phyloP scores from a whole-genome alignment of 768 basidiomycete species.

The Lactarius indigo region DNA sequence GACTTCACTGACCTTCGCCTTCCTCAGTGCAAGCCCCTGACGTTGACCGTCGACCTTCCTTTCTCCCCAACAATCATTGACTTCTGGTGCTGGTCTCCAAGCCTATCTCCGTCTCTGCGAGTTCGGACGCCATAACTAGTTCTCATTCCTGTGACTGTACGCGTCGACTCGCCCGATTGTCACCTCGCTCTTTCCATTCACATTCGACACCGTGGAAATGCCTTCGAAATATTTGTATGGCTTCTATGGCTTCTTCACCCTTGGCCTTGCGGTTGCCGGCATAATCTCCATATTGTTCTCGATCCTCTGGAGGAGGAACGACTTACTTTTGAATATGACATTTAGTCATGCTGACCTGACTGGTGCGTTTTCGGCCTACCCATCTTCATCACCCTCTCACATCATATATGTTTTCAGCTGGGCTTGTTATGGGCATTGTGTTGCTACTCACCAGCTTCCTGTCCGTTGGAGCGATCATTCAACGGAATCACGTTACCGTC shows the following conservation, averaged over 20 bases:
- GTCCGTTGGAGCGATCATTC: constrained; percentile 68
- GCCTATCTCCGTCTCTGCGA: background rate
- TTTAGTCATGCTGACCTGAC: constrained; percentile 54
- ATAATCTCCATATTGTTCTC: constrained; percentile 62
- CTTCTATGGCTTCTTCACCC: constrained; percentile 69
- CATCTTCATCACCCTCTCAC: background rate
- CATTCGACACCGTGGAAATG: constrained; percentile 43
- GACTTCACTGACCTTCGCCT: constrained; percentile 34
- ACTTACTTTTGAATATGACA: constrained; percentile 73
- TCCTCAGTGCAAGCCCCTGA: constrained; percentile 27
- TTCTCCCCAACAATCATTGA: constrained; percentile 8
- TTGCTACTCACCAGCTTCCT: constrained; percentile 65
- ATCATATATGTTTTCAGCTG: constrained; percentile 44
- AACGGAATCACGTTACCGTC: constrained; percentile 62
- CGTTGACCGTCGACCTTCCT: constrained; percentile 19
- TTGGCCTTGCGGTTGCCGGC: constrained; percentile 69
- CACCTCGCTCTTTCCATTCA: background rate
- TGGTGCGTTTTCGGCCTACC: constrained; percentile 40
- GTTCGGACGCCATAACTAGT: background rate
- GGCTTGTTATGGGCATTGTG: constrained; percentile 61
- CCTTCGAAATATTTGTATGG: constrained; percentile 67
- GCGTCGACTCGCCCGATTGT: background rate
- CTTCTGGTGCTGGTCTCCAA: constrained; percentile 15
- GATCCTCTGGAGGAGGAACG: constrained; percentile 63
- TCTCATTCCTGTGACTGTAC: background rate